Base-by-base conservation (phyloP, 768 basidiomycete genomes). In the Leccinum subtestaceum region DNA sequence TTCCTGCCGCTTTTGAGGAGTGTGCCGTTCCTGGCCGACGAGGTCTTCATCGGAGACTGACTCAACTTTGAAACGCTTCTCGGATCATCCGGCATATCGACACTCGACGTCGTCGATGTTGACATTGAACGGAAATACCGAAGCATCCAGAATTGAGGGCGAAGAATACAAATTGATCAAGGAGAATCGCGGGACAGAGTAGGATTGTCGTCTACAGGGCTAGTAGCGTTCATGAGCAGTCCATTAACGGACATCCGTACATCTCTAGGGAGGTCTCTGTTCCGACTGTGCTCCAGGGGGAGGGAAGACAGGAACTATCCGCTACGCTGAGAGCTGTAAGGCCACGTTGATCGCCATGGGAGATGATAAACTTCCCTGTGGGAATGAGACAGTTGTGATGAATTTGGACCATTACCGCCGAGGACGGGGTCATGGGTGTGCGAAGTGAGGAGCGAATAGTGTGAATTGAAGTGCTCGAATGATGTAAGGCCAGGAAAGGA, bases 261-360 rank as follows among this genome's bases (percentile, higher is more conserved):
- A 12, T 67, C 51, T 5, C 51, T 5, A 43, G 12, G 6, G 59
- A 27, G 2, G 62, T 15, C 1, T 15, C 2, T 19, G 46, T 60
- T 55, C 66, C 66, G 19, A 52, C 7, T 4, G 72, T 68, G 13
- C 72, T 72, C 71, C 70, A 74, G 6, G 72, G 71, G 2, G 70
- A 74, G 15, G 66, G 63, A 11, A 70, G 70, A 29, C 25, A 64
- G 8, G 6, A 40, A 7, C 51, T 12, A 46, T 60, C 49, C 6
- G 50, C n/a, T 1, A 49, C 13, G 11, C 27, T 54, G 40, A 51
- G 12, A 9, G 65, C 56, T 12, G 53, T 8, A 25, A 58, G 25
- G 25, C 46, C 45, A 32, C 38, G 63, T 19, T 31, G 63, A 25
- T 63, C 61, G 29, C 55, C 57, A 49, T 66, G 60, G 0, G 63